Percentiles rank a stretch among this genome's conserved stretches.
Conservation (phyloP, 1,284 basidiomycete species). For the Porodaedalea pini region DNA sequence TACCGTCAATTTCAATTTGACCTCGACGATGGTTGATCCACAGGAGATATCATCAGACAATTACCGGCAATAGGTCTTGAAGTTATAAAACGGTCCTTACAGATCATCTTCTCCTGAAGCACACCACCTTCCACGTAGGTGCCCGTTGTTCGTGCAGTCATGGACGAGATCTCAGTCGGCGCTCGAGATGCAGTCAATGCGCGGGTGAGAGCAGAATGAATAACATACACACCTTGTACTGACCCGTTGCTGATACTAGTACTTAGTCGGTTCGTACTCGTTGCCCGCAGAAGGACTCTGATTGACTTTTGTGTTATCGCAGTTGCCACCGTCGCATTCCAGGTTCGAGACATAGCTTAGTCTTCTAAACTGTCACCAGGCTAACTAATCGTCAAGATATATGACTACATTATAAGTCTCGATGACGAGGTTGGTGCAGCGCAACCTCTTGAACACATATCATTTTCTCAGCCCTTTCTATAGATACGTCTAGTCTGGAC, state of each 20-base stretch:
- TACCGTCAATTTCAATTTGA: too few species aligned
- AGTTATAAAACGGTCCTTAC: too few species aligned
- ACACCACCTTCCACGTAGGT: too few species aligned
- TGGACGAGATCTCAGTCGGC: neutral
- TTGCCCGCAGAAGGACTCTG: neutral
- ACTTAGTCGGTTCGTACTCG: neutral
- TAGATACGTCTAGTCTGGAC: neutral
- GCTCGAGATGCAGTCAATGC: neutral
- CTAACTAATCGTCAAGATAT: neutral
- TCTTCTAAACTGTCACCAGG: neutral
- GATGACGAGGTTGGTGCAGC: neutral
- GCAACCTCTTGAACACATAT: neutral
- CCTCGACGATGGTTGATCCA: too few species aligned
- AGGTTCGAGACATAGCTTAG: neutral
- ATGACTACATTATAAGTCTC: neutral
- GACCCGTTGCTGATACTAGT: neutral
- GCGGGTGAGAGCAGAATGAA: neutral
- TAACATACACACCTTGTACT: neutral
- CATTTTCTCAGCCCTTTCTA: neutral
- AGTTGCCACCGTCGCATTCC: neutral
- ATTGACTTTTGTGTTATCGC: neutral
- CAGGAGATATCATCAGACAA: too few species aligned
- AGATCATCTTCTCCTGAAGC: too few species aligned
- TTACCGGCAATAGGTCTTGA: too few species aligned
- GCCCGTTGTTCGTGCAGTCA: too few species aligned